phyloP scores from a whole-genome alignment of 805 yeast species.

The Torulaspora gathmanii region DNA sequence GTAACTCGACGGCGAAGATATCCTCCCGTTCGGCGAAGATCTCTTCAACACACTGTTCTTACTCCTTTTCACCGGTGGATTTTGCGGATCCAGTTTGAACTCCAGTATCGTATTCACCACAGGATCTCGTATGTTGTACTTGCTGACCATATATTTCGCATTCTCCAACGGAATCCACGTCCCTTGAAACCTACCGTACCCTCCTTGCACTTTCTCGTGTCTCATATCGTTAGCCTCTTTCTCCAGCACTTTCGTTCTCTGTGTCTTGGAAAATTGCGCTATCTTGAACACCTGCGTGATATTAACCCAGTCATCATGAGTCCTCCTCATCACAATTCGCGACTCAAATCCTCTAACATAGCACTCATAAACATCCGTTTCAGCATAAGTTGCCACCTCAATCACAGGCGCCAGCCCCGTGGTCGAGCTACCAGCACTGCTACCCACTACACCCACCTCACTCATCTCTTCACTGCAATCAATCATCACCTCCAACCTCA shows the following conservation, averaged over 20 bases:
- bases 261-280: constrained; percentile 74
- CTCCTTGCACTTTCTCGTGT: constrained; percentile 82
- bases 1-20: constrained; percentile 35
- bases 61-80: constrained; percentile 41
- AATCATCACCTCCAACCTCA: neutral
- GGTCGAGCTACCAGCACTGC: neutral
- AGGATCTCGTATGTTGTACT: constrained; percentile 47
- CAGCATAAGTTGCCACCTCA: constrained; percentile 45
- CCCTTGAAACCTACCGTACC: constrained; percentile 80
- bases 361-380: constrained; percentile 54
- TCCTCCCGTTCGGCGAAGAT: constrained; percentile 31
- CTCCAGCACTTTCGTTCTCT: constrained; percentile 70
- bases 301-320: constrained; percentile 89
- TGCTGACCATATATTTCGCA: constrained; percentile 54
- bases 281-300: constrained; percentile 78
- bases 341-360: constrained; percentile 49
- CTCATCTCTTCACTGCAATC: neutral
- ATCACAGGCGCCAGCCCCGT: constrained; percentile 23
- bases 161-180: constrained; percentile 75
- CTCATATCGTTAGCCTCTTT: constrained; percentile 64
- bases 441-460: neutral
- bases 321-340: constrained; percentile 65
- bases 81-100: constrained; percentile 46
- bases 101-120: constrained; percentile 49
- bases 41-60: constrained; percentile 35